Evolutionary conservation across 495 filamentous ascomycete species (phyloP).

Genomic region (Penicillium manginii): DNA sequence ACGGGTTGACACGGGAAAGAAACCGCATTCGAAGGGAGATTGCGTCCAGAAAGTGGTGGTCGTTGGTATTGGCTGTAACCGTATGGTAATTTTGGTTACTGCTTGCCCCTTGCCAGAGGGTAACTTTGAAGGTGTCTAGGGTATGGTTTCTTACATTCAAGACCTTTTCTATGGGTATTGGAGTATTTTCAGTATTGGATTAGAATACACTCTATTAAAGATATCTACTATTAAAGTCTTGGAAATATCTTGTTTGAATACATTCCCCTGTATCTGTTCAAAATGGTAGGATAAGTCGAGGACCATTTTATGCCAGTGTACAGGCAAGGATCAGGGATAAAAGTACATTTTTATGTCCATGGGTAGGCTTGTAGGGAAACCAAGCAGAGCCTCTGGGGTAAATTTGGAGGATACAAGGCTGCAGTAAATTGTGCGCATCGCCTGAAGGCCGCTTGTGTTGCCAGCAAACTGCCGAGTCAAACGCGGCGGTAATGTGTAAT

Average conservation of each 20-base stretch:
- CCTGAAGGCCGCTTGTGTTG: not conserved
- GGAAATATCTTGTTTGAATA: no score
- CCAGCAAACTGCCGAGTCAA: constrained; percentile 1
- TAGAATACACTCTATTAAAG: no score
- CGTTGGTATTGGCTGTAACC: not conserved
- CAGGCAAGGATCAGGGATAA: not conserved
- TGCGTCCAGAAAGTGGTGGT: not conserved
- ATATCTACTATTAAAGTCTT: no score
- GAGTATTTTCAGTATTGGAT: no score
- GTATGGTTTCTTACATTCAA: no score
- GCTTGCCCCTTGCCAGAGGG: no score
- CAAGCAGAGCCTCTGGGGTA: constrained; percentile 1
- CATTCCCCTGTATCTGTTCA: no score
- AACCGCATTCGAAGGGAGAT: not conserved
- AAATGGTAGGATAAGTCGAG: no score
- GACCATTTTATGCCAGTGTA: no score
- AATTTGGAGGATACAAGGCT: not conserved
- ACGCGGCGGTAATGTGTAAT: constrained; percentile 19
- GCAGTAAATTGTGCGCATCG: not conserved
- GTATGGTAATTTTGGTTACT: not conserved
- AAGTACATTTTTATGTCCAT: not conserved
- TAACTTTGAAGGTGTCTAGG: no score
- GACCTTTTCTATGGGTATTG: not conserved
- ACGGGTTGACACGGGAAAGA: constrained; percentile 36
- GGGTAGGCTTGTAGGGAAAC: not conserved